Conservation (phyloP, 192 early-diverging fungal genomes). For the Lobosporangium transversale region DNA sequence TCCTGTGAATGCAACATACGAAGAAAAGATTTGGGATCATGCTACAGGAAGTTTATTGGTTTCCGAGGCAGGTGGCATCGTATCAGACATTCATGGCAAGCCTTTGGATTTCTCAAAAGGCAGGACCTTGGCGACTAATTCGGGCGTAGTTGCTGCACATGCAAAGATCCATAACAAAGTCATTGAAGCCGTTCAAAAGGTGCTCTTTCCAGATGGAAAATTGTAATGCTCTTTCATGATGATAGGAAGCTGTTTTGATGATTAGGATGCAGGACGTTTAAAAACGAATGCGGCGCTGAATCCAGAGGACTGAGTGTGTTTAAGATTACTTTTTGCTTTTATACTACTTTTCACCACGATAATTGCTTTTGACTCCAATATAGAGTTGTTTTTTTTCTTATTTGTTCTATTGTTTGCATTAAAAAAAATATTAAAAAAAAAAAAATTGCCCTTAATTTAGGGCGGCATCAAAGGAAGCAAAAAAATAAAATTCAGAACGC, state of each 20-base stretch:
- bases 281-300: too few relatives aligned
- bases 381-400: background rate
- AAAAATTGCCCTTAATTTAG: background rate
- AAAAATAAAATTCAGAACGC: background rate
- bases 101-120: slow-evolving; percentile 92
- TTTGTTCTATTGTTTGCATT: background rate
- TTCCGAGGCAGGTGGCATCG: slow-evolving; percentile 91
- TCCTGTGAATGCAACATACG: slow-evolving; percentile 81
- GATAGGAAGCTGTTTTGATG: too few relatives aligned
- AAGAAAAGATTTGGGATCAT: slow-evolving; percentile 99
- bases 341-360: background rate
- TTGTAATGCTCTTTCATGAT: too few relatives aligned
- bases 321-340: too few relatives aligned
- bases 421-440: background rate
- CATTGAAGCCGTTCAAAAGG: slow-evolving; percentile 79
- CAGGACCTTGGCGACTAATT: slow-evolving; percentile 83
- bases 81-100: slow-evolving; percentile 85
- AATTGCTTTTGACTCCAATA: background rate
- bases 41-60: slow-evolving; percentile 91
- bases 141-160: slow-evolving; percentile 87
- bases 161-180: slow-evolving; percentile 80
- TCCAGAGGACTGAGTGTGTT: too few relatives aligned
- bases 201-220: slow-evolving; percentile 55
- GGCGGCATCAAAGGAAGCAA: background rate
- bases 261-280: too few relatives aligned